A percentile compares a stretch with the other conserved stretches of the same genome.
Evolutionary conservation across 2,329 filamentous ascomycete species (phyloP).

Genomic region (Aspergillus sp.): DNA sequence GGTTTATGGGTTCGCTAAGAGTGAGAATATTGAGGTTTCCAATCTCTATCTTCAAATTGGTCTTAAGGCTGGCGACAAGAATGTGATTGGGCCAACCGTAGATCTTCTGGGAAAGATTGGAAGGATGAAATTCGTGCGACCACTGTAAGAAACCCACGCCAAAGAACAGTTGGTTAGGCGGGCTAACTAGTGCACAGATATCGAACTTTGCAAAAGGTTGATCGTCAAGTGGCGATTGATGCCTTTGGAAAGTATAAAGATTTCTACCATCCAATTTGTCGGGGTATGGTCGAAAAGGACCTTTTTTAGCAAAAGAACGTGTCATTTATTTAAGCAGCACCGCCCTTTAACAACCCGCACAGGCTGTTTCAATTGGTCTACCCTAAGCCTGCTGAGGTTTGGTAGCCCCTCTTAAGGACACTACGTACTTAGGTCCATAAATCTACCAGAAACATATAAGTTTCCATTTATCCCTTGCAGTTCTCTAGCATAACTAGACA

Average conservation of each 20-base stretch:
- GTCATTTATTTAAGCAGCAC: neutral
- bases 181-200: constrained; percentile 39
- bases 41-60: constrained; percentile 78
- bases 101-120: constrained; percentile 79
- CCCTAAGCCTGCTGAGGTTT: neutral
- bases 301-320: constrained; percentile 51
- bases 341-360: neutral
- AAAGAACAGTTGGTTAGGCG: neutral
- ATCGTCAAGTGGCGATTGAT: constrained; percentile 70
- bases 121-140: constrained; percentile 95
- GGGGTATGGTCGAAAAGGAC: constrained; percentile 83
- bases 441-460: neutral
- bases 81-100: constrained; percentile 68
- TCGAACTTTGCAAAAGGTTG: constrained; percentile 70
- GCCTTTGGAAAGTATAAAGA: constrained; percentile 86
- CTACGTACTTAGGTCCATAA: neutral
- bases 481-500: neutral
- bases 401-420: neutral
- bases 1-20: constrained; percentile 70
- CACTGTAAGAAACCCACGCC: constrained; percentile 57
- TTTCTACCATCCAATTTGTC: constrained; percentile 96
- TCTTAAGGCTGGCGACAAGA: constrained; percentile 69
- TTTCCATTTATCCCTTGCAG: neutral
- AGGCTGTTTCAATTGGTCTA: neutral
- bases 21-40: constrained; percentile 83